Percentiles rank a stretch among this genome's conserved stretches.
Evolutionary conservation across 495 filamentous ascomycete genomes (phyloP).

Genomic region (Annulohypoxylon nitens): DNA sequence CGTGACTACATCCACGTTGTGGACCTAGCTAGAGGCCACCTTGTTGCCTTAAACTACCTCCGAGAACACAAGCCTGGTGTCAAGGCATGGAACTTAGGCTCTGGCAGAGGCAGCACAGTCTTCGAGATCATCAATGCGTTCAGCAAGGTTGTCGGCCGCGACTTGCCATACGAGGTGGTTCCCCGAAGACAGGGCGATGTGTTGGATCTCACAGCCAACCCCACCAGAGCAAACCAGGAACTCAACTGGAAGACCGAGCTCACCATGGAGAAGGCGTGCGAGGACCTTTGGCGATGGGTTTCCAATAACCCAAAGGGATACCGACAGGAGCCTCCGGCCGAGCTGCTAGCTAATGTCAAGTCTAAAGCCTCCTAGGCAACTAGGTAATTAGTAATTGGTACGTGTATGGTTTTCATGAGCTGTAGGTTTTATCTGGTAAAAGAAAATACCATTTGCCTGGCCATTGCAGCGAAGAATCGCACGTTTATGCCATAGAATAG

Average conservation of each 20-base stretch:
- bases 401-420: slow-evolving; percentile 4
- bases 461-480: slow-evolving; percentile 16
- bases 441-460: slow-evolving; percentile 15
- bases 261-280: slow-evolving; percentile 92
- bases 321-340: slow-evolving; percentile 86
- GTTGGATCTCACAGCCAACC: slow-evolving; percentile 92
- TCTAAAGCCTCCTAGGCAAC: slow-evolving; percentile 49
- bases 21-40: slow-evolving; percentile 86
- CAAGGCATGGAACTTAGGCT: slow-evolving; percentile 96
- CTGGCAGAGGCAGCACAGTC: slow-evolving; percentile 94
- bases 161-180: slow-evolving; percentile 89
- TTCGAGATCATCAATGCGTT: slow-evolving; percentile 98
- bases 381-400: background rate
- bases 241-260: slow-evolving; percentile 91
- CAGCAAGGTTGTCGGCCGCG: slow-evolving; percentile 82
- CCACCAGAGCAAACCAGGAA: slow-evolving; percentile 86
- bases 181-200: slow-evolving; percentile 89
- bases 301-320: slow-evolving; percentile 97
- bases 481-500: slow-evolving; percentile 33
- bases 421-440: slow-evolving; percentile 26
- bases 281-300: slow-evolving; percentile 94
- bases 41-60: slow-evolving; percentile 92
- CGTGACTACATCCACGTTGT: slow-evolving; percentile 75
- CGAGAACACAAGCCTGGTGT: slow-evolving; percentile 90
- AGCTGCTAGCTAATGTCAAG: slow-evolving; percentile 80